A percentile compares a stretch with the other conserved stretches of the same genome.
phyloP scores from a whole-genome alignment of 768 basidiomycete genomes.

The Mycena amicta region DNA sequence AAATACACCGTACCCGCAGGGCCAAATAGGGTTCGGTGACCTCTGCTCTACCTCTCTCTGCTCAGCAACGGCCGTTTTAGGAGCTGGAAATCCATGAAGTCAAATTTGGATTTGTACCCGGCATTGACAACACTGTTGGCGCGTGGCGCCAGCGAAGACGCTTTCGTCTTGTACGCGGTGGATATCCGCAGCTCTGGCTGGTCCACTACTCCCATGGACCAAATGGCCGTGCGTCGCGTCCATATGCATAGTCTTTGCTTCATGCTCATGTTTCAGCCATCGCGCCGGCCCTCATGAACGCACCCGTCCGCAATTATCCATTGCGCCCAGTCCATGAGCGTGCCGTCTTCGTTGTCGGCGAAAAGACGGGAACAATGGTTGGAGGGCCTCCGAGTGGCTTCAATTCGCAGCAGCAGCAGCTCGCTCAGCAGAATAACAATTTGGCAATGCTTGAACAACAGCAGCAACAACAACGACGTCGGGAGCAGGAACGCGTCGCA shows the following conservation, averaged over 20 bases:
- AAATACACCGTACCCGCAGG: conserved; percentile 57
- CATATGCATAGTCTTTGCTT: conserved; percentile 11
- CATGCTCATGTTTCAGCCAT: conserved; percentile 50
- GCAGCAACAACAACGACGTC: conserved; percentile 58
- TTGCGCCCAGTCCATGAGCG: conserved; percentile 69
- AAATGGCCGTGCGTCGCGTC: conserved; percentile 52
- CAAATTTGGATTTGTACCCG: conserved; percentile 79
- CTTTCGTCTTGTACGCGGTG: conserved; percentile 73
- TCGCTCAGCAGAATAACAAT: conserved; percentile 70
- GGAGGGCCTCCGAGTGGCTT: conserved; percentile 39
- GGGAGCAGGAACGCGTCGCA: conserved; percentile 58
- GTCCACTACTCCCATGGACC: conserved; percentile 77
- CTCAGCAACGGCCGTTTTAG: conserved; percentile 35
- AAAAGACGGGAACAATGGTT: conserved; percentile 65
- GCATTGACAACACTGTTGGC: conserved; percentile 46
- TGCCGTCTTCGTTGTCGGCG: conserved; percentile 69
- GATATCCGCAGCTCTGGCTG: conserved; percentile 71
- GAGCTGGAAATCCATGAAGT: conserved; percentile 78
- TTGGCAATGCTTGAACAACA: conserved; percentile 76
- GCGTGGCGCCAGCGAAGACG: conserved; percentile 74
- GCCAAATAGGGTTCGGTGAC: conserved; percentile 29
- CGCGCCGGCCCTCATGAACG: conserved; percentile 55
- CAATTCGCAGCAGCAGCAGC: conserved; percentile 63
- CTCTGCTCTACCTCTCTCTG: background rate
- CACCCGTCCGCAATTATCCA: conserved; percentile 72